Evolutionary conservation across 768 basidiomycete genomes (phyloP).

Genomic region (Rhodocollybia butyracea): DNA sequence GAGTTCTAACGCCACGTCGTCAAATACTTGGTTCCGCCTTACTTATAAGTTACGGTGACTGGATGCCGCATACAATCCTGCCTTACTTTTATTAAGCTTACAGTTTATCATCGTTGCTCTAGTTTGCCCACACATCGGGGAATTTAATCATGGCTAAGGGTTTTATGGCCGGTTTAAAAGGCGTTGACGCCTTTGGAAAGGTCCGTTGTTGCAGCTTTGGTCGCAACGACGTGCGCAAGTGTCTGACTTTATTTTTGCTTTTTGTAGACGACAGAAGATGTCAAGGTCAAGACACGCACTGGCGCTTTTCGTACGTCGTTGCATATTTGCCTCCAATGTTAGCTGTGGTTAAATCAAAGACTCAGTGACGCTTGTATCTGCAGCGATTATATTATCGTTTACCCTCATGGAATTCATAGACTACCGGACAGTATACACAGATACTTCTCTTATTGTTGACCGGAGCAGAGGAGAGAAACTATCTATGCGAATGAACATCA

Average conservation of each 20-base stretch:
- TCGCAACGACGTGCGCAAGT: background rate
- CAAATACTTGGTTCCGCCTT: too few relatives aligned
- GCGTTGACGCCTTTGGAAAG: conserved; percentile 99
- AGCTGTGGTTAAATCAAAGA: too few relatives aligned
- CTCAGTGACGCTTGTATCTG: too few relatives aligned
- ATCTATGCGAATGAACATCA: conserved; percentile 86
- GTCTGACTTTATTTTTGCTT: background rate
- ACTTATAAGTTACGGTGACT: too few relatives aligned
- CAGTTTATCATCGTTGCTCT: background rate
- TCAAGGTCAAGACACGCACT: conserved; percentile 96
- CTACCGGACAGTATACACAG: conserved; percentile 81
- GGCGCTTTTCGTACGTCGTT: conserved; percentile 88
- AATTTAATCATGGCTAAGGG: conserved; percentile 67
- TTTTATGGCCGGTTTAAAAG: conserved; percentile 73
- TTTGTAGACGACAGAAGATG: conserved; percentile 92
- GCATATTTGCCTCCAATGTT: too few relatives aligned
- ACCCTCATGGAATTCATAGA: conserved; percentile 95
- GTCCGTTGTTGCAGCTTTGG: too few relatives aligned
- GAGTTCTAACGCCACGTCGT: too few relatives aligned
- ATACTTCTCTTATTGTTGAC: conserved; percentile 94
- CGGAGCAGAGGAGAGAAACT: conserved; percentile 92
- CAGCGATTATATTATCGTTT: conserved; percentile 89
- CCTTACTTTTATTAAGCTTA: background rate
- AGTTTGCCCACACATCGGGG: background rate
- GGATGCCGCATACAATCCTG: too few relatives aligned